These are phyloP conservation scores for Backusella psychrophila DNA, from an alignment of 192 early-diverging fungal genomes.

Conservation along the genomic window DNA sequence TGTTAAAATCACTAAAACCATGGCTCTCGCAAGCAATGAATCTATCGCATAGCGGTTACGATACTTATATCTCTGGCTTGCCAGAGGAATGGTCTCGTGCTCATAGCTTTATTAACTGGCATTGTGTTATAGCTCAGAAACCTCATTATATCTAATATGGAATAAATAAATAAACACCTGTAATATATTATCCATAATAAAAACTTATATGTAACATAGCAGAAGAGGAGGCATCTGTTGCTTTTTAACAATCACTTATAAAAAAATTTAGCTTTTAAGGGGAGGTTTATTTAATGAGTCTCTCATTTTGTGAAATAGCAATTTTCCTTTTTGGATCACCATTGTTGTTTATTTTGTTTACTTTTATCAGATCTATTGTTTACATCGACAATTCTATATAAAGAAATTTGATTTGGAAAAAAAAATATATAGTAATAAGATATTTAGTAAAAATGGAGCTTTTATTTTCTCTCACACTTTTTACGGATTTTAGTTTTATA, in stretches of 20 bases:
- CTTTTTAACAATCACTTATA: neutral
- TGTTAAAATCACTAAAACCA: constrained; percentile 22
- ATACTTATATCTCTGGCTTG: constrained; percentile 10
- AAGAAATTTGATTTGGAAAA: neutral
- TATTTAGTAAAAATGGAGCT: neutral
- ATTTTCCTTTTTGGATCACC: neutral
- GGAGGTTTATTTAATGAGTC: neutral
- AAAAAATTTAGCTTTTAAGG: neutral
- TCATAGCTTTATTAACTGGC: constrained; percentile 34
- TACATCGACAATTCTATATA: neutral
- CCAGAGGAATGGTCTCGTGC: constrained; percentile 25
- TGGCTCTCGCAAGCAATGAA: constrained; percentile 20
- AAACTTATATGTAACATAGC: neutral
- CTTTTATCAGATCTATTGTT: constrained; percentile 3
- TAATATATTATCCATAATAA: neutral
- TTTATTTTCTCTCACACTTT: neutral
- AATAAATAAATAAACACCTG: neutral
- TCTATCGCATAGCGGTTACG: constrained; percentile 13
- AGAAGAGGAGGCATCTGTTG: neutral
- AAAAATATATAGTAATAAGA: neutral
- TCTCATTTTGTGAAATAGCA: neutral
- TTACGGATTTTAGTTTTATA: neutral
- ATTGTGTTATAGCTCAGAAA: constrained; percentile 32
- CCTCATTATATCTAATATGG: constrained; percentile 13
- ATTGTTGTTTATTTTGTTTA: neutral